Evolutionary conservation across 1,284 basidiomycete species (phyloP).

Genomic region (Bjerkandera adusta): DNA sequence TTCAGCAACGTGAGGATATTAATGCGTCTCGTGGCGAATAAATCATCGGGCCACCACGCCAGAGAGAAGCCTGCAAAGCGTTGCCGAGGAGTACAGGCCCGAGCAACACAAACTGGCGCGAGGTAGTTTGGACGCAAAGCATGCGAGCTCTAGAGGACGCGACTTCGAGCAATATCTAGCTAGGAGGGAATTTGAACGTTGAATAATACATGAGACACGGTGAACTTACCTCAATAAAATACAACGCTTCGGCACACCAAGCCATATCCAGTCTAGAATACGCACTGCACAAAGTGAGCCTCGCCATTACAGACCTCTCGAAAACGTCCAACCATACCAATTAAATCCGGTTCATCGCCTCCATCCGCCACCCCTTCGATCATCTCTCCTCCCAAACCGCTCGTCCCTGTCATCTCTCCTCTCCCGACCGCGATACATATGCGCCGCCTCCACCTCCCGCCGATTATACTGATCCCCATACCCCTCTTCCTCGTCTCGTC

Average conservation of each 20-base stretch:
- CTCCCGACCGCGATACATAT: constrained; percentile 29
- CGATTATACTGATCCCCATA: constrained; percentile 74
- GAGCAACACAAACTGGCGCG: too few species aligned
- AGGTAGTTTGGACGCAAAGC: too few species aligned
- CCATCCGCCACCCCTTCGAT: not conserved
- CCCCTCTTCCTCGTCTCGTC: constrained; percentile 40
- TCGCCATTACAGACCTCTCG: not conserved
- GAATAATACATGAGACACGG: too few species aligned
- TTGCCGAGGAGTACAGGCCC: too few species aligned
- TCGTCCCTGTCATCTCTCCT: not conserved
- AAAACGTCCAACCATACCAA: not conserved
- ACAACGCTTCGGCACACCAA: not conserved
- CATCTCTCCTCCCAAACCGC: not conserved
- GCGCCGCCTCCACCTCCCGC: constrained; percentile 68
- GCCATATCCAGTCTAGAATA: not conserved
- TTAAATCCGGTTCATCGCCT: not conserved
- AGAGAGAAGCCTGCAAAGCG: too few species aligned
- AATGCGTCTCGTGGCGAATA: too few species aligned
- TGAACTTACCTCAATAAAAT: too few species aligned
- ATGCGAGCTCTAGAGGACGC: too few species aligned
- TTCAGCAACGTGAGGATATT: too few species aligned
- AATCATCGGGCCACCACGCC: too few species aligned
- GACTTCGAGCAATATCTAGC: too few species aligned
- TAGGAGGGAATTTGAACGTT: too few species aligned
- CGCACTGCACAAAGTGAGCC: not conserved